Evolutionary conservation across 768 basidiomycete genomes (phyloP).

Genomic region (Sarcodon sp.): DNA sequence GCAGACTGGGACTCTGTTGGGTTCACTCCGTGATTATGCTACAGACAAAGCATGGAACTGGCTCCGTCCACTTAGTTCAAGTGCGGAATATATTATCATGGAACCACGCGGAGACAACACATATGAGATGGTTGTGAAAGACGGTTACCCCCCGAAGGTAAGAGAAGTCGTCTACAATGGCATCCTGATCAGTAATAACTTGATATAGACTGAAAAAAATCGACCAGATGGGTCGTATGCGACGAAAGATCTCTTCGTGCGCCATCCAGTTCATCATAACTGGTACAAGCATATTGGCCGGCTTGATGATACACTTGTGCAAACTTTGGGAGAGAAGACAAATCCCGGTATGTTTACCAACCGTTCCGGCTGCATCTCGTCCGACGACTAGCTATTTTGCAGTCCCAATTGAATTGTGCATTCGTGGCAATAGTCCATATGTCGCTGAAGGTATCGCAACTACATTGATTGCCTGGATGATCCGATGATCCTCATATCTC

Average conservation of each 20-base stretch:
- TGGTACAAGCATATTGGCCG: constrained; percentile 39
- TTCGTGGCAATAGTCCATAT: constrained; percentile 33
- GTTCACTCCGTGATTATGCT: constrained; percentile 32
- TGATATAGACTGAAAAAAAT: constrained; percentile 21
- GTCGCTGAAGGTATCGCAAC: constrained; percentile 20
- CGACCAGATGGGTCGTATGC: constrained; percentile 40
- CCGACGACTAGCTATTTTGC: neutral
- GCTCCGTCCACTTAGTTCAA: constrained; percentile 18
- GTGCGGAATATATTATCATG: constrained; percentile 24
- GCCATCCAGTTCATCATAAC: constrained; percentile 25
- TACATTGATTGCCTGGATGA: neutral
- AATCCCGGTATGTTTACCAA: constrained; percentile 22
- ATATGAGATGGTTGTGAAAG: constrained; percentile 34
- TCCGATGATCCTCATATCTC: no score
- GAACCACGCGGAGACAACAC: constrained; percentile 27
- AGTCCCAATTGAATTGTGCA: constrained; percentile 37
- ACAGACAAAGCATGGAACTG: constrained; percentile 47
- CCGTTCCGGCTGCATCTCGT: neutral
- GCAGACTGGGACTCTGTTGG: constrained; percentile 28
- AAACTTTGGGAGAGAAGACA: constrained; percentile 38
- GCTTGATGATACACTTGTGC: constrained; percentile 40
- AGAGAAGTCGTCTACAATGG: no score
- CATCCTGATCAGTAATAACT: no score
- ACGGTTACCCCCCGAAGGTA: constrained; percentile 31
- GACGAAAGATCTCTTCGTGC: constrained; percentile 39